phyloP scores from a whole-genome alignment of 306 rosid genomes.

The Ammopiptanthus mongolicus region DNA sequence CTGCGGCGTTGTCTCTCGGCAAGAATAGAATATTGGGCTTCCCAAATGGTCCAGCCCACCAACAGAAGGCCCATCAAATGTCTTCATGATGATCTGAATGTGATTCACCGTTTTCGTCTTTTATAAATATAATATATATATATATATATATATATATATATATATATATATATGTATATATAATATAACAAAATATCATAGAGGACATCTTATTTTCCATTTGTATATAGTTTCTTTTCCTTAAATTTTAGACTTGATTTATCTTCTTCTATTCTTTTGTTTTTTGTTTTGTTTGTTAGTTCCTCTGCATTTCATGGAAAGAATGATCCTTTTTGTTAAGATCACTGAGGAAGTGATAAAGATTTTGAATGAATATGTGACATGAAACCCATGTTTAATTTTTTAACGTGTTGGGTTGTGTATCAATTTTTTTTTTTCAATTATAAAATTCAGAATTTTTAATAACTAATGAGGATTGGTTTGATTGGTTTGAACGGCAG shows the following conservation, averaged over 20 bases:
- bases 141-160: too few relatives aligned
- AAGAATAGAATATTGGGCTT: conserved; percentile 32
- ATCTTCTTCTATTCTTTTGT: neutral
- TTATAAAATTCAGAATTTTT: too few relatives aligned
- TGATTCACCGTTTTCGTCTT: neutral
- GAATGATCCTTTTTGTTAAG: neutral
- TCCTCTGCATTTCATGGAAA: neutral
- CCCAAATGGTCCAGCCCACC: conserved; percentile 33
- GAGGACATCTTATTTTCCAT: neutral
- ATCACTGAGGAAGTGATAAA: neutral
- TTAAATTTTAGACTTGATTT: neutral
- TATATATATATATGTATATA: too few relatives aligned
- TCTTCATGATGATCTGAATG: conserved; percentile 16
- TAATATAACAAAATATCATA: neutral
- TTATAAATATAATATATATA: too few relatives aligned
- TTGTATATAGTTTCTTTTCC: neutral
- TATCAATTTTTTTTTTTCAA: too few relatives aligned
- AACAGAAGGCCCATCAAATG: conserved; percentile 37
- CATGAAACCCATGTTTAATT: neutral
- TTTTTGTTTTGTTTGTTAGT: neutral
- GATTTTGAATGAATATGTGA: too few relatives aligned
- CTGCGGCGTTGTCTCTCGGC: conserved; percentile 7
- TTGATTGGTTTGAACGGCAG: too few relatives aligned
- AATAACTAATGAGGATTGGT: too few relatives aligned
- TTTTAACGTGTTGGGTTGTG: neutral